Evolutionary conservation across 1,284 basidiomycete genomes (phyloP).

Genomic region (Malassezia restricta): DNA sequence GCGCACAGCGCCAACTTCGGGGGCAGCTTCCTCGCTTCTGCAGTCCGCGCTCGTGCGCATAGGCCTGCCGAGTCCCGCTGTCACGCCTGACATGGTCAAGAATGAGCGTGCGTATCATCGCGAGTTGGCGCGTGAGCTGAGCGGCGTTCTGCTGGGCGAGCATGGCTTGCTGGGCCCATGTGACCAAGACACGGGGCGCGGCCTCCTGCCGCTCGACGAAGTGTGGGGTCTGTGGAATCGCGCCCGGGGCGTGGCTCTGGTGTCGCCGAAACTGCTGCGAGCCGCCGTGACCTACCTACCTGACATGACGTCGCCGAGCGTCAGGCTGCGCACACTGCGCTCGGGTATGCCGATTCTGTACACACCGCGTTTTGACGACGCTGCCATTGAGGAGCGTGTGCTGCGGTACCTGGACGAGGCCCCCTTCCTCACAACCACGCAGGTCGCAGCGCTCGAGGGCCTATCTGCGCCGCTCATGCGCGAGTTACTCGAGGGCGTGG

Average conservation of each 20-base stretch:
- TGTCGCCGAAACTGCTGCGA: conserved; percentile 73
- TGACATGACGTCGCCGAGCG: conserved; percentile 57
- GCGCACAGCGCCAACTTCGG: conserved; percentile 6
- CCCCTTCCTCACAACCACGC: conserved; percentile 25
- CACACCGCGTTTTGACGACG: conserved; percentile 53
- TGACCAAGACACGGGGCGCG: background rate
- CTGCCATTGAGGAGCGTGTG: conserved; percentile 24
- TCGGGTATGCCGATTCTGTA: conserved; percentile 69
- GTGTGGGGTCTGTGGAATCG: conserved; percentile 97
- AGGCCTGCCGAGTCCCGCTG: conserved; percentile 66
- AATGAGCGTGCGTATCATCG: conserved; percentile 70
- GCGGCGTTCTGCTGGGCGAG: conserved; percentile 57
- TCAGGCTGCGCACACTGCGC: conserved; percentile 59
- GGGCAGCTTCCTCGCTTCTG: conserved; percentile 48
- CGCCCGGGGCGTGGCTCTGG: conserved; percentile 76
- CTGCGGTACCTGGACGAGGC: conserved; percentile 17
- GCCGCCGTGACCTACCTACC: conserved; percentile 61
- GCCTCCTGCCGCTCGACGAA: conserved; percentile 73
- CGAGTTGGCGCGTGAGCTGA: conserved; percentile 72
- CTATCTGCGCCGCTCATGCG: conserved; percentile 27
- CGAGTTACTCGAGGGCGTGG: conserved; percentile 34
- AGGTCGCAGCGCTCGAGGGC: conserved; percentile 28
- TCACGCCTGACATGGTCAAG: conserved; percentile 78
- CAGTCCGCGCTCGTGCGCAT: conserved; percentile 75
- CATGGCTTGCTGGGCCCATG: conserved; percentile 42